Base-by-base conservation (phyloP, 176 grass and related monocot genomes). In the Alloteropsis semialata region DNA sequence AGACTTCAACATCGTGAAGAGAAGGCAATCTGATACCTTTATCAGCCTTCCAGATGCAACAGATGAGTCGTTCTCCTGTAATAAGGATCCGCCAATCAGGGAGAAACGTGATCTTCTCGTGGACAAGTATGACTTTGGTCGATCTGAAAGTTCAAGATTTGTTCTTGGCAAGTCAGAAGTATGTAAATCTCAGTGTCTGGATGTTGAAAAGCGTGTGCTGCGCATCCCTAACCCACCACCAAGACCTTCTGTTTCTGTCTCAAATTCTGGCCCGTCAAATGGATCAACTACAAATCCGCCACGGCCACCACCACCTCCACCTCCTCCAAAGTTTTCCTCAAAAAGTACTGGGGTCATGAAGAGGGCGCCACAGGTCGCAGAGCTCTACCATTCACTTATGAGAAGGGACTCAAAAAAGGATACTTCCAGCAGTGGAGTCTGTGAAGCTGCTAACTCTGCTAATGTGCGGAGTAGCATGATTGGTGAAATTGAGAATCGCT, bases 301-400 rank as follows among this genome's bases (percentile, higher is more conserved):
- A 0, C 91, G 87, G 19, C 96, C 96, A 21, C 96, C 93, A 0
- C 96, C 96, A 0, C 96, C 96, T 0, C 96, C 96, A 0, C 91
- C 96, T 29, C 93, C 84, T 32, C 93, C 89, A 2, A 96, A 96
- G 68, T 90, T 95, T 83, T 88, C 91, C 36, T 81, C 81, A 50
- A 92, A 74, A 76, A 88, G 81, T 72, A 88, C 51, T 22, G 96
- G 96, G 43, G 66, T 96, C 65, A 93, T 99, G 96, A 94, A 96
- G 86, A 89, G 96, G 78, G 96, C 93, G 53, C 96, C 96, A 12
- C 96, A 99, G 72, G 96, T 99, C 5, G 96, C 96, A 78, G 96
- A 99, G 61, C 80, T 99, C 59, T 99, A 99, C 80, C 96, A 99
- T 93, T 99, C 96, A 48, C 90, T 99, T 64, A 96, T 99, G 96